These are phyloP conservation scores for Cladosporium halotolerans DNA, from an alignment of 2,329 filamentous ascomycete species.

Conservation along the genomic window DNA sequence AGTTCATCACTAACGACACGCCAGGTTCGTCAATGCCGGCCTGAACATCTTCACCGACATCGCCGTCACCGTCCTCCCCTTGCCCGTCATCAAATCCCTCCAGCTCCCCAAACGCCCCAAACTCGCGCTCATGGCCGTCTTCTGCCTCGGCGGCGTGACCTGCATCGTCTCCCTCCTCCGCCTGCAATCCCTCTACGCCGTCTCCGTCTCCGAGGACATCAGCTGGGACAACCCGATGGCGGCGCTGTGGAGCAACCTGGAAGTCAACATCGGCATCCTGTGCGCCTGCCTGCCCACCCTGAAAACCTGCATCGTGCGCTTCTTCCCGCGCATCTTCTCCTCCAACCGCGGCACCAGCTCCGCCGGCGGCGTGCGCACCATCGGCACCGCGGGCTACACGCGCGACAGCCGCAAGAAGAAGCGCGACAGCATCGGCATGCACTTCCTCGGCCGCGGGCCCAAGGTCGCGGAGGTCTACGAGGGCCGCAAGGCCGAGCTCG, in stretches of 20 bases:
- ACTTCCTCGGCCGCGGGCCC: conserved; percentile 1
- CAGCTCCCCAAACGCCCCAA: conserved; percentile 26
- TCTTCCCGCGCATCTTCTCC: conserved; percentile 23
- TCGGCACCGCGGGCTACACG: not conserved
- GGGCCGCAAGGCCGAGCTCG: not conserved
- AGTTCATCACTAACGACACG: not conserved
- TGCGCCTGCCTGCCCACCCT: conserved; percentile 26
- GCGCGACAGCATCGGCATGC: conserved; percentile 3
- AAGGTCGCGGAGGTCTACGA: not conserved
- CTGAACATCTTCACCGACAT: conserved; percentile 32
- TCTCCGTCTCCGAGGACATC: conserved; percentile 20
- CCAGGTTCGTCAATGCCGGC: conserved; percentile 25
- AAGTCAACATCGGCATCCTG: conserved; percentile 26
- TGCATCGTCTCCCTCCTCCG: conserved; percentile 25
- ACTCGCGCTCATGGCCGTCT: conserved; percentile 27
- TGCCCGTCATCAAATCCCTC: conserved; percentile 27
- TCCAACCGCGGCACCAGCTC: not conserved
- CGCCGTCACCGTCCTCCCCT: conserved; percentile 27
- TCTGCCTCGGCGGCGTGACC: conserved; percentile 28
- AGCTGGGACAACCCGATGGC: conserved; percentile 25
- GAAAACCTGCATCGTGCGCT: conserved; percentile 22
- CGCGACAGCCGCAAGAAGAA: not conserved
- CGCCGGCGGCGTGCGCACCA: not conserved
- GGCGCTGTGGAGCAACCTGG: conserved; percentile 22
- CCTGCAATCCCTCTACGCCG: conserved; percentile 21